Conservation (phyloP, 2,329 filamentous ascomycete species). For the Cercospora berteroae region DNA sequence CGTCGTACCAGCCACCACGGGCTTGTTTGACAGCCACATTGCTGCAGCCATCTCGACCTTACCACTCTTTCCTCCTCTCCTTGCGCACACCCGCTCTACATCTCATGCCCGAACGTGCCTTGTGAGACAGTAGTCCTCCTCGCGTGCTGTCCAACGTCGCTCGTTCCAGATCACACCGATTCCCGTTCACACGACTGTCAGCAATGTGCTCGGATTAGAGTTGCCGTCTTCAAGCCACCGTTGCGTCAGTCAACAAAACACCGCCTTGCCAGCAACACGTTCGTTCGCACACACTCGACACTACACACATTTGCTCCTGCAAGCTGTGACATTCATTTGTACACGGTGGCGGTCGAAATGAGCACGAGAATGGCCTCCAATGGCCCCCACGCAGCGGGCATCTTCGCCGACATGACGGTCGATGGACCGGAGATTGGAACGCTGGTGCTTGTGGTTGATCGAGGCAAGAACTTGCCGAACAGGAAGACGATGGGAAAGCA, state of each 20-base stretch:
- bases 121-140: neutral
- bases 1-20: neutral
- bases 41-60: neutral
- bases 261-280: neutral
- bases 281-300: neutral
- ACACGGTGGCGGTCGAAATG: slow-evolving; percentile 2
- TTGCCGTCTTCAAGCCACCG: slow-evolving; percentile 12
- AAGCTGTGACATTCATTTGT: slow-evolving; percentile 11
- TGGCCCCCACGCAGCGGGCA: slow-evolving; percentile 79
- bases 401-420: slow-evolving; percentile 89
- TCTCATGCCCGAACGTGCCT: neutral
- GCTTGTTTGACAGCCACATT: neutral
- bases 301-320: neutral
- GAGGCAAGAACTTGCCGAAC: slow-evolving; percentile 96
- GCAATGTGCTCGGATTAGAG: slow-evolving; percentile 3
- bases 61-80: neutral
- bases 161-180: slow-evolving; percentile 1
- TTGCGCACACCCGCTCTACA: neutral
- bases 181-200: neutral
- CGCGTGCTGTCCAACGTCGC: neutral
- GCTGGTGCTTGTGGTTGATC: slow-evolving; percentile 85
- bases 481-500: slow-evolving; percentile 97
- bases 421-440: slow-evolving; percentile 94
- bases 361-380: slow-evolving; percentile 38
- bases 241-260: slow-evolving; percentile 17